Evolutionary conservation across 2,329 filamentous ascomycete species (phyloP), one percentile per base, ranked within the genome.

Genomic region (Arthrobotrys sphaeroides): DNA sequence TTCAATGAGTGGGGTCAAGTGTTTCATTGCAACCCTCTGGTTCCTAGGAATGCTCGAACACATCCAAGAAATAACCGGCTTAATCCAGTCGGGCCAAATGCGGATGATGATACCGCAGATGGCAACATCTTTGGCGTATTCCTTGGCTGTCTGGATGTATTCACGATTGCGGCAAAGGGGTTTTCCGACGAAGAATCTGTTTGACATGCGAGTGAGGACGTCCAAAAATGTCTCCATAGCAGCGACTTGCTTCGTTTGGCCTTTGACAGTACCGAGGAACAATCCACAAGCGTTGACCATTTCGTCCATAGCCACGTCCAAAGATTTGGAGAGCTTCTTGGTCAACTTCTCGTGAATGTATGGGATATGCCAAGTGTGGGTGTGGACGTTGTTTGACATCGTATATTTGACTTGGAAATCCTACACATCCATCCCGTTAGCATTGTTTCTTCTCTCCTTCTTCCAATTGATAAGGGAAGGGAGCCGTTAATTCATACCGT

Each of bases 331-430:
- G 40, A 72, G 59, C 28, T 72, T 77, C 24, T 77, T 77, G 20
- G 73, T 77, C 24, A 77, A 57, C 36, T 72, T 72, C 7, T 77
- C 66, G 16, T 68, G 65, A 5, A 77, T 77, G 13, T 64, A 61
- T 13, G 59, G 40, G 5, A 77, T n/a, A n/a, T 77, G 73, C 73
- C 73, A 77, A 40, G 61, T 65, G 20, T 72, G 45, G 3, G 31
- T 62, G 10, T 66, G 59, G 7, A 77, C 73, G 20, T 59, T 51
- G 33, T 55, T 66, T 24, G 73, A 72, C 66, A 77, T 77, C 2
- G 73, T 77, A 31, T 77, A 77, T 12, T 33, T 45, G 36, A 77
- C 67, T 62, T 77, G 73, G 40, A 77, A 77, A 26, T 77, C 73
- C 73, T 77, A 49, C 18, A 53, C 6, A 45, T 20, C 4, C 33